These are phyloP conservation scores for Davidsoniella eucalypti DNA, from an alignment of 2,329 filamentous ascomycete species.

Conservation along the genomic window DNA sequence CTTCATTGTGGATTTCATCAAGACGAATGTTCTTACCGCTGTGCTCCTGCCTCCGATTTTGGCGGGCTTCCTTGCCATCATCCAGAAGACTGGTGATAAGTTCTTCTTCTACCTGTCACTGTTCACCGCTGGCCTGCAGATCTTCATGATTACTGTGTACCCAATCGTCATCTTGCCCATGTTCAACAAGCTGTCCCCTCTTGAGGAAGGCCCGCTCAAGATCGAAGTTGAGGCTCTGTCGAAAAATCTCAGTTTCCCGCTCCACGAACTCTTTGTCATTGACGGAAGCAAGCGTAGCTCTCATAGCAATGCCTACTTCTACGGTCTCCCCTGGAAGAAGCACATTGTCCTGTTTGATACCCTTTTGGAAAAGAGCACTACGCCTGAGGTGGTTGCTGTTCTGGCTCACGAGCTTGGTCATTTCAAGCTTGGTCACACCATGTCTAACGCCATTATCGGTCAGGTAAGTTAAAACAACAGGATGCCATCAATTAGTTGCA, in stretches of 20 bases:
- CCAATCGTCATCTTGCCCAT: slow-evolving; percentile 84
- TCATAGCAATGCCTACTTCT: slow-evolving; percentile 89
- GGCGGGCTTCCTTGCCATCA: slow-evolving; percentile 80
- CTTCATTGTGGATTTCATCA: slow-evolving; percentile 81
- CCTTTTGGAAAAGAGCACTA: slow-evolving; percentile 83
- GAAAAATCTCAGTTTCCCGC: slow-evolving; percentile 71
- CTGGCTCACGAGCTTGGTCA: slow-evolving; percentile 92
- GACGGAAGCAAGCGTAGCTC: slow-evolving; percentile 76
- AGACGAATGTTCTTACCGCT: slow-evolving; percentile 68
- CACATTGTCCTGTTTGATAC: slow-evolving; percentile 99
- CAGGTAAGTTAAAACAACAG: slow-evolving; percentile 52
- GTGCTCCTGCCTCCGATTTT: slow-evolving; percentile 75
- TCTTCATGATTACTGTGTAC: slow-evolving; percentile 93
- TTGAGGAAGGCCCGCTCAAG: slow-evolving; percentile 78
- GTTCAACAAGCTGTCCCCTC: slow-evolving; percentile 95
- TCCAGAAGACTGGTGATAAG: slow-evolving; percentile 79
- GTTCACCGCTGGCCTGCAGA: slow-evolving; percentile 74
- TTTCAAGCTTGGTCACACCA: slow-evolving; percentile 93
- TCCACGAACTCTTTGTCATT: slow-evolving; percentile 87
- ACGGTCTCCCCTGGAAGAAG: slow-evolving; percentile 97
- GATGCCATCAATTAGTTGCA: no score
- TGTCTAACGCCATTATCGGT: slow-evolving; percentile 8
- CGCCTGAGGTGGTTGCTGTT: slow-evolving; percentile 85
- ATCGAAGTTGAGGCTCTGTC: slow-evolving; percentile 73
- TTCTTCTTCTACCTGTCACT: slow-evolving; percentile 99